A percentile compares a stretch with the other conserved stretches of the same genome.
These are phyloP conservation scores for Blastobotrys buckinghamii DNA, from an alignment of 1,139 yeast species.

Conservation along the genomic window DNA sequence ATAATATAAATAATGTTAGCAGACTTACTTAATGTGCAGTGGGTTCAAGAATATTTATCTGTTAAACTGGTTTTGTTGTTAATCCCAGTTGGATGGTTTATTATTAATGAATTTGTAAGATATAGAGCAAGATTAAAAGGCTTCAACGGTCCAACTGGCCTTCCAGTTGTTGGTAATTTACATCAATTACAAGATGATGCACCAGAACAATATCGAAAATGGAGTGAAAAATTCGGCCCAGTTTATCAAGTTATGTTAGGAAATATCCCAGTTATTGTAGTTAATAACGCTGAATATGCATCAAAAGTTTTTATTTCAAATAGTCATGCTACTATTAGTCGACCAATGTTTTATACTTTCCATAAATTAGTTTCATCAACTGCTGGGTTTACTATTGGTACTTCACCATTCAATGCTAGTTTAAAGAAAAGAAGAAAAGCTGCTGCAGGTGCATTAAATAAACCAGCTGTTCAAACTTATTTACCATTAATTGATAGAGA, in stretches of 20 bases:
- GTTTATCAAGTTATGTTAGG: slow-evolving; percentile 63
- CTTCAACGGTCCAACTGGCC: slow-evolving; percentile 17
- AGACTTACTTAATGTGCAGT: neutral
- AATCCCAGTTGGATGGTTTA: slow-evolving; percentile 9
- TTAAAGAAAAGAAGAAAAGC: slow-evolving; percentile 50
- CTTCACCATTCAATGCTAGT: slow-evolving; percentile 59
- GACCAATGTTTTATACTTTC: slow-evolving; percentile 63
- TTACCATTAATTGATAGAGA: slow-evolving; percentile 42
- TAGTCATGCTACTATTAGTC: slow-evolving; percentile 50
- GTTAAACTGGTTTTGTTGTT: neutral
- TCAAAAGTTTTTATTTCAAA: slow-evolving; percentile 47
- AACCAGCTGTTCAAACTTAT: slow-evolving; percentile 29
- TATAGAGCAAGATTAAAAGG: slow-evolving; percentile 14
- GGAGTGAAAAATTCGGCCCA: slow-evolving; percentile 43
- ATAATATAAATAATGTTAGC: neutral
- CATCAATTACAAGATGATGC: slow-evolving; percentile 14
- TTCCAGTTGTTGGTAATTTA: slow-evolving; percentile 18
- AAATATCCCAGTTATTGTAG: slow-evolving; percentile 48
- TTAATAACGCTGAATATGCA: slow-evolving; percentile 54
- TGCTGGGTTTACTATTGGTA: slow-evolving; percentile 57
- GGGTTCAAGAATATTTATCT: neutral
- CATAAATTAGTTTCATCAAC: slow-evolving; percentile 58
- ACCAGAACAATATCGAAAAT: slow-evolving; percentile 35
- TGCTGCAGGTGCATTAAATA: slow-evolving; percentile 47
- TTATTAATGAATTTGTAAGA: slow-evolving; percentile 16